Evolutionary conservation across 148 eudicot genomes (phyloP), one percentile per base, ranked within the genome.

Genomic region (Fallopia convolvulus): DNA sequence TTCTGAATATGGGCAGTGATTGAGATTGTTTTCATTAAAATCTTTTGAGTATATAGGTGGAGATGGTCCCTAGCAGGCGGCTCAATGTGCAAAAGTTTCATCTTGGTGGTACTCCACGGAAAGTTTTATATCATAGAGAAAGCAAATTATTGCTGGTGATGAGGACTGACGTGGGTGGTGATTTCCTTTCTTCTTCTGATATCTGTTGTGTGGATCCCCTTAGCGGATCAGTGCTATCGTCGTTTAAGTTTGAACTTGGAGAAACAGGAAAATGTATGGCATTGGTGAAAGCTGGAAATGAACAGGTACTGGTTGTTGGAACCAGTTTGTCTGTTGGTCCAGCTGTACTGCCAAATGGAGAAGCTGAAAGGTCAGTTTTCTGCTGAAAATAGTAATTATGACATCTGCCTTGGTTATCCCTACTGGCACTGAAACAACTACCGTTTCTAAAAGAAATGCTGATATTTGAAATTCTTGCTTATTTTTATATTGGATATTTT

Each of bases 231-330:
- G 84, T 94, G 78, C 77, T 92, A 47, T 90, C 99, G 32, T 88
- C 97, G 5, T 94, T 90, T 79, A 88, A 86, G 76, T 89, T 94
- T 82, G 87, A 87, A 23, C 80, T 83, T 79, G 97, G 97, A 77
- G 99, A 94, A 86, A 90, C 92, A 41, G 97, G 97, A 76, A 94
- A 90, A 82, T 86, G 91, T 79, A 94, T 94, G 97, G 96, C 87
- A 76, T 85, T 92, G 30, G 87, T 94, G 77, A 88, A 81, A 84
- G 93, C 84, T 77, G 96, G 96, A 78, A 85, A 83, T 79, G 93
- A 89, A 73, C 90, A 86, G 55, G 89, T 92, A 53, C 76, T 94
- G 88, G 90, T 94, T 81, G 87, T 92, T 72, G 99, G 99, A 81
- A 94, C 99, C 79, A 89, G 97, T 81, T 84, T 86, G 58, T 94